Evolutionary conservation across 2,329 filamentous ascomycete genomes (phyloP), one percentile per base, ranked within the genome.

Genomic region (Monilinia polystroma): DNA sequence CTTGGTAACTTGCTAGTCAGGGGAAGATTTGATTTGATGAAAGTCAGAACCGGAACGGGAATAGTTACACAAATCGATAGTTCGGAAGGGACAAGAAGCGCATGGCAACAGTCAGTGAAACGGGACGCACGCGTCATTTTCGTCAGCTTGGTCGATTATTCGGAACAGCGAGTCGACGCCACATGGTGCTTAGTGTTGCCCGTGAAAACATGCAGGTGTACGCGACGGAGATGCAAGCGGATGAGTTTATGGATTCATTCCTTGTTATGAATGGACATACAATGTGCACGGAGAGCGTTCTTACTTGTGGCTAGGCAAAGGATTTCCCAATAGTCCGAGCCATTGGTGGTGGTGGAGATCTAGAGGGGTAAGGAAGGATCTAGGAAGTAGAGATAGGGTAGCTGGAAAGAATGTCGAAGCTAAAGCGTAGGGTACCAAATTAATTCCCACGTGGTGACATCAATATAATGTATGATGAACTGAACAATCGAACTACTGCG

Each of bases 31-130:
- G 45, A 45, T 20, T 49, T 29, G 12, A 20, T 51, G 29, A n/a
- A 60, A 60, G 45, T 45, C 18, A 51, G 45, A 2, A n/a, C 57
- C 16, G 20, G 23, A 49, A 60, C 20, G 58, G 57, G 45, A 23
- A 38, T 35, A 51, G 58, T 35, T 51, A n/a, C 58, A 60, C 58
- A 23, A 23, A 51, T 26, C 20, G 32, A 60, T 38, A 38, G 38
- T 8, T 45, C 45, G 29, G 29, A n/a, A 51, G 49, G 49, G n/a
- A 38, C 29, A 38, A 49, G 29, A 51, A 38, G 4, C n/a, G 32
- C 53, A 20, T 55, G 53, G 18, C 53, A 5, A 20, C 32, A 38
- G 43, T 60, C 45, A 26, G 57, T 35, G 57, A 29, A 49, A 23
- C n/a, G 29, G 6, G 6, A 26, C 29, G 8, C 45, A 45, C 23